Evolutionary conservation across 1,284 basidiomycete genomes (phyloP).

Genomic region (Fomes fomentarius): DNA sequence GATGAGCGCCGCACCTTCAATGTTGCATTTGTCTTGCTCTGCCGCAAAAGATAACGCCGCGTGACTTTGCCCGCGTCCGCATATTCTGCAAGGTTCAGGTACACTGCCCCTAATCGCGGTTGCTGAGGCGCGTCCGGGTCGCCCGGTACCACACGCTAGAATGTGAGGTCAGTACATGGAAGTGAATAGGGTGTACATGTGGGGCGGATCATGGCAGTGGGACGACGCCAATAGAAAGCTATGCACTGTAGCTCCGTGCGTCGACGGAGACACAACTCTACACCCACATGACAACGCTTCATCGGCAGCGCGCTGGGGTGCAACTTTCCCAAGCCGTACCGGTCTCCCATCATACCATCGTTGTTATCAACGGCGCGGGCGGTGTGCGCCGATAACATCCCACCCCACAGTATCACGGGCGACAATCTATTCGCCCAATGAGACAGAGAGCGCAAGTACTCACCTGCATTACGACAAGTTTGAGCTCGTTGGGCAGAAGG

Average conservation of each 20-base stretch:
- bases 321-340: neutral
- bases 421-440: neutral
- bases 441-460: slow-evolving; percentile 4
- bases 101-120: slow-evolving; percentile 65
- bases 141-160: slow-evolving; percentile 50
- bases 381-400: slow-evolving; percentile 6
- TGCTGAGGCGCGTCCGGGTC: slow-evolving; percentile 56
- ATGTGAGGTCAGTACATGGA: slow-evolving; percentile 4
- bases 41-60: slow-evolving; percentile 69
- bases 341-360: neutral
- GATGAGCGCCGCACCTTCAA: slow-evolving; percentile 51
- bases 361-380: neutral
- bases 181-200: neutral
- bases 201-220: neutral
- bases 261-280: neutral
- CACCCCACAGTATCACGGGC: neutral
- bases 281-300: too few relatives aligned
- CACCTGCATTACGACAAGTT: slow-evolving; percentile 69
- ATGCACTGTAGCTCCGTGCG: neutral
- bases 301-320: too few relatives aligned
- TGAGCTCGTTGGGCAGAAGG: slow-evolving; percentile 61
- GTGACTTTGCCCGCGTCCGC: slow-evolving; percentile 65
- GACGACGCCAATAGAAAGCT: neutral
- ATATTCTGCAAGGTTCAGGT: slow-evolving; percentile 79
- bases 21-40: slow-evolving; percentile 81